Evolutionary conservation across 768 basidiomycete genomes (phyloP).

Genomic region (Suillus paluster): DNA sequence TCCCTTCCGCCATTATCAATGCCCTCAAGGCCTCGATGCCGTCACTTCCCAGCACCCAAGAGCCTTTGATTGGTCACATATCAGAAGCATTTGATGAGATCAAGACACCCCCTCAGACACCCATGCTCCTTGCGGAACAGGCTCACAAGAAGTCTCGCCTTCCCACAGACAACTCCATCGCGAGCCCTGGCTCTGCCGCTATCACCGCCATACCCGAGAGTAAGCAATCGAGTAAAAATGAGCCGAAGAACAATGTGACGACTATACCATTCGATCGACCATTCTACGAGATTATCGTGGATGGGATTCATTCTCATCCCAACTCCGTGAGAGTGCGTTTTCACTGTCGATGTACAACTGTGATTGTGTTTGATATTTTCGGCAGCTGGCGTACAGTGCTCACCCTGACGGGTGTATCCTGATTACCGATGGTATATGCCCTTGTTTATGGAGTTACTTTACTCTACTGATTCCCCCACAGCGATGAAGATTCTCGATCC

Average conservation of each 20-base stretch:
- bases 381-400: conserved; percentile 79
- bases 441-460: conserved; percentile 2
- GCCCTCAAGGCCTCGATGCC: conserved; percentile 14
- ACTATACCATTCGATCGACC: conserved; percentile 63
- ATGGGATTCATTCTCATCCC: conserved; percentile 90
- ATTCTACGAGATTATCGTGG: conserved; percentile 88
- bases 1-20: conserved; percentile 21
- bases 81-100: conserved; percentile 69
- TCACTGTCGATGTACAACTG: neutral
- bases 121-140: conserved; percentile 31
- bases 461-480: conserved; percentile 29
- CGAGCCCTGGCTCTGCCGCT: conserved; percentile 3
- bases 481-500: conserved; percentile 90
- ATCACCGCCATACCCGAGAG: conserved; percentile 19
- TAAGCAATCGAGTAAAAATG: conserved; percentile 37
- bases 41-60: conserved; percentile 15
- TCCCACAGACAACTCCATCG: conserved; percentile 5
- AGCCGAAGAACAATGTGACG: conserved; percentile 52
- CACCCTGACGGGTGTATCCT: conserved; percentile 87
- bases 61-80: conserved; percentile 26
- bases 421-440: conserved; percentile 78
- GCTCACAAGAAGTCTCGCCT: conserved; percentile 2
- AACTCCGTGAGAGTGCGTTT: conserved; percentile 79
- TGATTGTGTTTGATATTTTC: conserved; percentile 1
- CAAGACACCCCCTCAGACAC: conserved; percentile 59